Evolutionary conservation across 768 basidiomycete species (phyloP), one percentile per base, ranked within the genome.

Genomic region (Leccinum aurantiacum): DNA sequence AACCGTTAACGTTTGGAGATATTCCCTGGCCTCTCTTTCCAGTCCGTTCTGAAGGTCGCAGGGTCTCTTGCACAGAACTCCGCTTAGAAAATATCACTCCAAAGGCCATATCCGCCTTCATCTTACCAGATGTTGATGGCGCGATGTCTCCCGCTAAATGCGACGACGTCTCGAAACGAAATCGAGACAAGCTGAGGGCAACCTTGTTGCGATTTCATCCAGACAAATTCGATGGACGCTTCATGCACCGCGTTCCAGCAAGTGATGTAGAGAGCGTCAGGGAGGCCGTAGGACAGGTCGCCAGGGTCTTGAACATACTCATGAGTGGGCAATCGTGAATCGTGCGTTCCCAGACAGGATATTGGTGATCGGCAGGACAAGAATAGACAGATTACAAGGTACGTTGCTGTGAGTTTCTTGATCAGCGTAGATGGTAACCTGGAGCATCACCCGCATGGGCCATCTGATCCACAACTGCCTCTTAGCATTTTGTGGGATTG

Each of bases 201-300:
- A 80, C 87, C 0, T 79, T 90, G 65, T 71, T 90, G 25, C 85
- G 89, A 19, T 91, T 88, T 69, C 90, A 91, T 68, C 90, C 90
- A 2, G 90, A 91, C 72, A 91, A 91, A 69, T 91, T 91, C 58
- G 88, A 91, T 69, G 88, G 90, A n/a, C 80, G 90, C 35, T 74
- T 91, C 53, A 84, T 90, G 80, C 69, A 70, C 53, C 76, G 78
- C 6, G 77, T 90, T 6, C 66, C 64, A 46, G 74, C 76, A 33
- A 66, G 64, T 13, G 87, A 91, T 19, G 71, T 67, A 66, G 79
- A 79, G 47, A 68, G 62, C 15, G 86, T 89, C 3, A 75, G 75
- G 54, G 84, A 88, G 62, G 87, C 79, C 0, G 84, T 87, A 19
- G 87, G 84, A 6, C 79, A 82, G 35, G 84, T 92, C 6, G 86